Base-by-base conservation (phyloP, 306 rosid genomes). In the Lupinus albus region DNA sequence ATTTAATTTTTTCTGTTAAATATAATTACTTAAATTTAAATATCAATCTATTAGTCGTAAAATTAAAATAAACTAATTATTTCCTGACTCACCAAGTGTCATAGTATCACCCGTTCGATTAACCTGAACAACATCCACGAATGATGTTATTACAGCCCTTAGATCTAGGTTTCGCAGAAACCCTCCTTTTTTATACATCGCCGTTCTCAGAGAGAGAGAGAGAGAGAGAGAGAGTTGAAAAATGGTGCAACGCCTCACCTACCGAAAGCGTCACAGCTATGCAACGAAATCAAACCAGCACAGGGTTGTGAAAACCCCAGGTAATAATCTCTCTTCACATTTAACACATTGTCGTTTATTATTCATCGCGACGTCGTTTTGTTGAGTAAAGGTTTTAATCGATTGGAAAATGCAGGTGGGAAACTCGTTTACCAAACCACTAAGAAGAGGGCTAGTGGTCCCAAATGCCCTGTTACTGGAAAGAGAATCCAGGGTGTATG, bases 251-350 rank as follows among this genome's bases (percentile, higher is more conserved):
- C 86, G 89, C 48, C 83, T 85, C 15, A 80, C 80, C 0, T 85
- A 82, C 5, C 84, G 89, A 13, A 62, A 73, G 77, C 79, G 89
- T 9, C 89, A 82, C 52, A 85, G 89, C 83, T 85, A 85, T 49
- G 86, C 89, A 32, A 85, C 89, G 64, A 85, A 85, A 44, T 85
- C 89, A 60, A 85, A 85, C 73, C 86, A 85, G 17, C 86, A 85
- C 62, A 64, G 89, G 73, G 75, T 85, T 35, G 86, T 85, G 7
- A 85, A 85, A 75, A 85, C 89, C 57, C 89, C 89, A 0, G 89
- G 89, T 85, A 74, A 51, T 33, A 5, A 4, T 25, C 30, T 1
- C 33, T 6, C 1, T 2, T 32, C 35, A 1, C 2, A 2, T 17
- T 14, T 4, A 6, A 39, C 45, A 0, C 0, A 2, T 17, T 7